These are phyloP conservation scores for Fremontodendron californicum DNA, from an alignment of 345 rosid genomes.

Conservation along the genomic window DNA sequence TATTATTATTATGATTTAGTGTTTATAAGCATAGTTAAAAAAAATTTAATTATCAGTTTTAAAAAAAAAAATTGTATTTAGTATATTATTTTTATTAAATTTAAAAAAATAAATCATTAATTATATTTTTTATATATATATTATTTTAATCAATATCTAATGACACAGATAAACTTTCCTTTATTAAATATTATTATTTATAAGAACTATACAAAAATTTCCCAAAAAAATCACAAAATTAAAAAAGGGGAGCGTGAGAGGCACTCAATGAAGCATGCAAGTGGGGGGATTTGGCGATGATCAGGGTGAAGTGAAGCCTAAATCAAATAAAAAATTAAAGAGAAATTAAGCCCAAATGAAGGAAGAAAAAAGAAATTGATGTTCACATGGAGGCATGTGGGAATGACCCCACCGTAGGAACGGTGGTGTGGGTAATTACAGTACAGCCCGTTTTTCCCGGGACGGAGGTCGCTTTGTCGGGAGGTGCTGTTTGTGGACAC, in stretches of 20 bases:
- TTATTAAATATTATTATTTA: too few species aligned
- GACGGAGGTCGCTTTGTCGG: conserved; percentile 65
- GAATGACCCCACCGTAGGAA: conserved; percentile 42
- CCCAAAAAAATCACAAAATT: not conserved
- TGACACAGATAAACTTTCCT: too few species aligned
- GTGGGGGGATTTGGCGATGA: not conserved
- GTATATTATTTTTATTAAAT: too few species aligned
- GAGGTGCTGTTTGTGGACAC: not conserved
- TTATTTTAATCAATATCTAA: too few species aligned
- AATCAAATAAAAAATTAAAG: conserved; percentile 11
- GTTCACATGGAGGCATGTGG: conserved; percentile 77
- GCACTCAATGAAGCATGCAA: not conserved
- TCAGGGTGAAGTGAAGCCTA: not conserved
- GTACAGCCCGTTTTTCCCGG: conserved; percentile 68
- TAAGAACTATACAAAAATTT: not conserved
- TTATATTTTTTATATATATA: too few species aligned
- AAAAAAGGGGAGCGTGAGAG: not conserved
- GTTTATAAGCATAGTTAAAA: too few species aligned
- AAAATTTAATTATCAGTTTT: too few species aligned
- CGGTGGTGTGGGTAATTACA: conserved; percentile 32
- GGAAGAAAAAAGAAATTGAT: not conserved
- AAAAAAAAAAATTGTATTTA: too few species aligned
- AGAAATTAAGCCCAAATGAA: conserved; percentile 5
- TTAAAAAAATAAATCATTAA: too few species aligned
- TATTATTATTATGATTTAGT: too few species aligned